Evolutionary conservation across 208 protist genomes (phyloP).

Genomic region (Crithidia thermophila): DNA sequence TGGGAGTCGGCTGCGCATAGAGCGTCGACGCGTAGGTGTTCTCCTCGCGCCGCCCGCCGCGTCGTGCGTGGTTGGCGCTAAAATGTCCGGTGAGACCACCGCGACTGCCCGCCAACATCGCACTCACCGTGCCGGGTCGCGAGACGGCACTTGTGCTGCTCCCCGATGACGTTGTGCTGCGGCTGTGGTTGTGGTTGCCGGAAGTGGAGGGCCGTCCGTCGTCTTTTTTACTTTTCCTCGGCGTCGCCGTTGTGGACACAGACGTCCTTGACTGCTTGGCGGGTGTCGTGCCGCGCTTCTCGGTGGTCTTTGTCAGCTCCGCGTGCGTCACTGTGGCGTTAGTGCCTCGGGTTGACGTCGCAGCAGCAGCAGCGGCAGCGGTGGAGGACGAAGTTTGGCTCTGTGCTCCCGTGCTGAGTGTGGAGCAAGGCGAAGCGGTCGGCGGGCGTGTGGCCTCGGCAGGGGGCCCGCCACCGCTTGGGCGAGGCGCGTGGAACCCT

Average conservation of each 20-base stretch:
- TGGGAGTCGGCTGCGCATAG: too few relatives aligned
- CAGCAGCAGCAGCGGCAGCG: not conserved
- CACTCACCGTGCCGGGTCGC: not conserved
- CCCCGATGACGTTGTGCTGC: not conserved
- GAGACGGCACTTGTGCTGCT: not conserved
- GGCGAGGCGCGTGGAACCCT: constrained; percentile 55
- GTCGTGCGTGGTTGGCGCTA: constrained; percentile 28
- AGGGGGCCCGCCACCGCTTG: constrained; percentile 14
- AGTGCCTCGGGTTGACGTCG: not conserved
- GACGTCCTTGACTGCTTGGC: too few relatives aligned
- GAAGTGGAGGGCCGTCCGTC: not conserved
- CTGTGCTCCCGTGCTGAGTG: not conserved
- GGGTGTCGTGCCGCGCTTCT: too few relatives aligned
- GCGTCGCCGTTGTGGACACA: too few relatives aligned
- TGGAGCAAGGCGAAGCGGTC: not conserved
- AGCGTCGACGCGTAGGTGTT: too few relatives aligned
- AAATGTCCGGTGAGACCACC: constrained; percentile 26
- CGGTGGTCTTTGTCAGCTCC: too few relatives aligned
- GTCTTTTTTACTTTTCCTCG: too few relatives aligned
- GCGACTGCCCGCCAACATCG: constrained; percentile 2
- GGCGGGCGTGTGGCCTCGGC: not conserved
- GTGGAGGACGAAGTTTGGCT: not conserved
- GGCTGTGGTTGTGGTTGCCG: not conserved
- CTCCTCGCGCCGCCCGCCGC: not conserved
- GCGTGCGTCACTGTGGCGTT: not conserved